Evolutionary conservation across 2,329 filamentous ascomycete genomes (phyloP).

Genomic region (Aspergillus puulaauensis): DNA sequence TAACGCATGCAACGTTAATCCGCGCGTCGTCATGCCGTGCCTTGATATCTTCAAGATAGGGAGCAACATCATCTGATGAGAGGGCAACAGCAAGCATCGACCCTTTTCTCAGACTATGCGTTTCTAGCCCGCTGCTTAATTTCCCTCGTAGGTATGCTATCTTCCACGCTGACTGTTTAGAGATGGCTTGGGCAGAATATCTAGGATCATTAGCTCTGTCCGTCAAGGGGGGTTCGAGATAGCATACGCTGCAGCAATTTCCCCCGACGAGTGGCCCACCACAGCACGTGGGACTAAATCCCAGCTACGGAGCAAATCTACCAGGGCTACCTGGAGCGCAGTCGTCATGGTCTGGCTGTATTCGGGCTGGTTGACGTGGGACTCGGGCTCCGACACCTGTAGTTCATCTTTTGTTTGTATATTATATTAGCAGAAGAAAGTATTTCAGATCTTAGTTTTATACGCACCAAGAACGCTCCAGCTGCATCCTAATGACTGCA

Average conservation of each 20-base stretch:
- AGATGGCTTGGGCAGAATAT: neutral
- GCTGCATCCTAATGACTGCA: neutral
- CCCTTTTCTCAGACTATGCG: neutral
- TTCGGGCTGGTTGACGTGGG: constrained; percentile 24
- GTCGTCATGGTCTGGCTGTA: constrained; percentile 27
- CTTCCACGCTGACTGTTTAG: neutral
- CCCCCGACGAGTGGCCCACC: constrained; percentile 32
- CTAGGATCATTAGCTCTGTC: neutral
- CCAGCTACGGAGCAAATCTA: constrained; percentile 28
- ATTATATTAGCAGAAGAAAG: neutral
- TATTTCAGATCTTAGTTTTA: neutral
- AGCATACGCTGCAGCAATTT: constrained; percentile 47
- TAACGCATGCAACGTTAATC: constrained; percentile 41
- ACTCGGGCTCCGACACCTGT: neutral
- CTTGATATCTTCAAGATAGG: neutral
- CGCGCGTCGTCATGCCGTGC: neutral
- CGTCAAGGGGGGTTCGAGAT: rapidly evolving
- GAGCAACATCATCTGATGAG: neutral
- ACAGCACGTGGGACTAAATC: constrained; percentile 25
- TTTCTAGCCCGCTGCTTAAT: neutral
- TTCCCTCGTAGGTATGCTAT: neutral
- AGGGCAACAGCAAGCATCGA: neutral
- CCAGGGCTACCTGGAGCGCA: constrained; percentile 31
- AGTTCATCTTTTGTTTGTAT: constrained; percentile 23
- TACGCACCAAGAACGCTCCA: neutral